These are phyloP conservation scores for Xylariaceae sp. DNA, from an alignment of 2,329 filamentous ascomycete species.

Conservation along the genomic window DNA sequence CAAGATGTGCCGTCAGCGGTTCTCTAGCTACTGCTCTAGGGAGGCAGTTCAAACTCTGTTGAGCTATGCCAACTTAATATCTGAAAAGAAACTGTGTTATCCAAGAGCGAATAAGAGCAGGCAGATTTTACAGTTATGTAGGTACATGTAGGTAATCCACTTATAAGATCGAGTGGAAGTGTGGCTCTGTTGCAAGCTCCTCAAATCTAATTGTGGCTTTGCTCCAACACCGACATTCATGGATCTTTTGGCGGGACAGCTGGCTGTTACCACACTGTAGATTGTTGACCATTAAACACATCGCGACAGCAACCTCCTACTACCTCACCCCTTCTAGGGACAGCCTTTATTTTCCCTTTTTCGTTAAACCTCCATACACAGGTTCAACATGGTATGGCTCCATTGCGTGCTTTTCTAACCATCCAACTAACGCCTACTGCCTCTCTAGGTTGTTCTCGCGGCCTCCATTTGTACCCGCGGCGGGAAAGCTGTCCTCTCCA, in stretches of 20 bases:
- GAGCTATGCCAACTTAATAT: no score
- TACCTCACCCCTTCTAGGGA: constrained; percentile 3
- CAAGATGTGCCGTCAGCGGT: no score
- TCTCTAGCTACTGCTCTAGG: no score
- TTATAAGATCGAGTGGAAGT: no score
- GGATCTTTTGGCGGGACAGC: constrained; percentile 28
- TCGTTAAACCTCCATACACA: neutral
- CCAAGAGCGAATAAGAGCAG: no score
- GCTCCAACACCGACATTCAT: neutral
- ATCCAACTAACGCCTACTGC: constrained; percentile 23
- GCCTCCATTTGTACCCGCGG: constrained; percentile 98
- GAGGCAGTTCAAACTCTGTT: no score
- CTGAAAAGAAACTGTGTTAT: no score
- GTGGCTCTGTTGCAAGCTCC: no score
- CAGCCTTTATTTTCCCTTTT: neutral
- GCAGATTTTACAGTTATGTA: no score
- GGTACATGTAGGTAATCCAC: no score
- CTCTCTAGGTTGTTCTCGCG: constrained; percentile 87
- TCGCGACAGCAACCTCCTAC: constrained; percentile 6
- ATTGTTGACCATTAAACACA: constrained; percentile 3
- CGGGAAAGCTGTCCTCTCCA: constrained; percentile 96
- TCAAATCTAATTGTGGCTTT: constrained; percentile 18
- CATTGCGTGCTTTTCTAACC: constrained; percentile 15
- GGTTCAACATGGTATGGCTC: constrained; percentile 36
- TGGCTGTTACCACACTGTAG: constrained; percentile 6